These are phyloP conservation scores for Asterionellopsis glacialis DNA, from an alignment of 108 stramenopile genomes.

Conservation along the genomic window DNA sequence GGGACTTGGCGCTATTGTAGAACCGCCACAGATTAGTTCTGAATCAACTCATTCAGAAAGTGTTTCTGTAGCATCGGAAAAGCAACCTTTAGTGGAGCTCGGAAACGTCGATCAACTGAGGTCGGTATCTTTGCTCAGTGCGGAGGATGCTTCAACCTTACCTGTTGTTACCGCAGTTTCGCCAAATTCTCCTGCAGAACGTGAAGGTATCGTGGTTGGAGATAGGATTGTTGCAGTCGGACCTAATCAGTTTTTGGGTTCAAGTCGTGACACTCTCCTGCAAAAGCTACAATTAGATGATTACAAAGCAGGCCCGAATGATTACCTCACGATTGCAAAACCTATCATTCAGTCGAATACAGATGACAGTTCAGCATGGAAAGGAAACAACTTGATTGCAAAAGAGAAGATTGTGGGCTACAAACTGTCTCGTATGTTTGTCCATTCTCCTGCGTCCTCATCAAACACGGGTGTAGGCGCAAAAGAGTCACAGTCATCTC, in stretches of 20 bases:
- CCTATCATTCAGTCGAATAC: conserved; percentile 10
- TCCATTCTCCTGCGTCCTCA: too few species aligned
- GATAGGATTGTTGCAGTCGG: conserved; percentile 81
- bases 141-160: conserved; percentile 22
- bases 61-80: neutral
- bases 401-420: too few species aligned
- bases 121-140: neutral
- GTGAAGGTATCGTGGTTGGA: conserved; percentile 74
- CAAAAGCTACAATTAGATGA: conserved; percentile 35
- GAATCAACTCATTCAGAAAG: neutral
- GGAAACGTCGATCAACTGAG: too few species aligned
- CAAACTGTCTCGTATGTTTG: too few species aligned
- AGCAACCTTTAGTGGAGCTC: too few species aligned
- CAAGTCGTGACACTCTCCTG: conserved; percentile 16
- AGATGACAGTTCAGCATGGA: too few species aligned
- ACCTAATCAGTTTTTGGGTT: conserved; percentile 50
- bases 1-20: conserved; percentile 64
- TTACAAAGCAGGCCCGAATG: conserved; percentile 38
- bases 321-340: conserved; percentile 75
- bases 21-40: conserved; percentile 21
- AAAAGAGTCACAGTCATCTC: conserved; percentile 6
- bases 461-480: too few species aligned
- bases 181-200: conserved; percentile 78
- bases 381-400: too few species aligned
- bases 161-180: conserved; percentile 72